These are phyloP conservation scores for Marasmius tenuissimus DNA, from an alignment of 1,284 basidiomycete genomes.

Conservation along the genomic window DNA sequence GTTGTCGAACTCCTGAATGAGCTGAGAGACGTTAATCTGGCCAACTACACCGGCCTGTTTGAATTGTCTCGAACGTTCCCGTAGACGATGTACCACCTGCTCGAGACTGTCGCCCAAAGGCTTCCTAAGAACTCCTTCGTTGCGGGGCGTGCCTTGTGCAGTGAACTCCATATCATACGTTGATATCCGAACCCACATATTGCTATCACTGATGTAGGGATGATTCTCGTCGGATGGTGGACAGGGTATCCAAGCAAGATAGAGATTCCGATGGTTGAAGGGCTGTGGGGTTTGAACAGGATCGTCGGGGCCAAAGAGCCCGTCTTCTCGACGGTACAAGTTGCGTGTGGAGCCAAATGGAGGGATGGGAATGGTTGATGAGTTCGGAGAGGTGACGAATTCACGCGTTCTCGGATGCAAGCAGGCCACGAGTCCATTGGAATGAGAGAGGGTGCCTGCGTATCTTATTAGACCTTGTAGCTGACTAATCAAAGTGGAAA, in stretches of 20 bases:
- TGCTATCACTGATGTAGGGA: neutral
- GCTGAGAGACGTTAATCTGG: neutral
- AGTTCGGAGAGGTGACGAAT: slow-evolving; percentile 3
- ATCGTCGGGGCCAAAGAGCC: slow-evolving; percentile 2
- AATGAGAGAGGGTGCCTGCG: too few species aligned
- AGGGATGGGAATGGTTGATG: neutral
- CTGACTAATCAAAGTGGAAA: too few species aligned
- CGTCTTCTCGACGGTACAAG: slow-evolving; percentile 1
- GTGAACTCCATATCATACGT: neutral
- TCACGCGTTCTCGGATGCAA: too few species aligned
- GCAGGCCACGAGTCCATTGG: too few species aligned
- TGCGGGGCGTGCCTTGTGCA: neutral
- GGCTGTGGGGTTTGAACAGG: slow-evolving; percentile 6
- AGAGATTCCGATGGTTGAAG: neutral
- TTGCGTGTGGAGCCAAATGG: slow-evolving; percentile 6
- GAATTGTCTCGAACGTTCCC: neutral
- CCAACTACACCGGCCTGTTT: neutral
- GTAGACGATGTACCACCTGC: neutral
- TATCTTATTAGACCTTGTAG: too few species aligned
- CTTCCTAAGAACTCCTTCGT: neutral
- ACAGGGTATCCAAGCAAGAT: neutral
- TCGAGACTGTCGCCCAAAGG: neutral
- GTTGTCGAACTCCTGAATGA: neutral
- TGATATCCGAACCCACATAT: neutral
- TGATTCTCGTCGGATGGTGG: neutral